Conservation (phyloP, 208 protist genomes). For the Trypanosoma lewisi region DNA sequence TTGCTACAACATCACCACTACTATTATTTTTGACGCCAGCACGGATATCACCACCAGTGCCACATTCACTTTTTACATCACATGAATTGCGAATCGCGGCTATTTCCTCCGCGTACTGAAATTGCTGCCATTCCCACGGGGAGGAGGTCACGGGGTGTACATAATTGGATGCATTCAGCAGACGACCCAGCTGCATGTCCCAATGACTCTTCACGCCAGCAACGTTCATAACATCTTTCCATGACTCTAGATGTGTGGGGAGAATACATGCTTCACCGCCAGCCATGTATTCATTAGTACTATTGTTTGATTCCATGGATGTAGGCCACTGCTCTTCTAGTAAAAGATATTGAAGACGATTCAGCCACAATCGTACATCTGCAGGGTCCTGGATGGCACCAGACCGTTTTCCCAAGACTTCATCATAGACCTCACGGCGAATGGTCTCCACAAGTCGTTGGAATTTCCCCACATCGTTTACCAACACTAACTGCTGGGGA, state of each 20-base stretch:
- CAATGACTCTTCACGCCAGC: slow-evolving; percentile 12
- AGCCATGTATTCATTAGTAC: not conserved
- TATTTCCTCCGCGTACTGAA: slow-evolving; percentile 28
- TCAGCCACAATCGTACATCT: slow-evolving; percentile 73
- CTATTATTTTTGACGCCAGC: not conserved
- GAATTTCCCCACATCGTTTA: slow-evolving; percentile 22
- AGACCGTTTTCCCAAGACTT: not conserved
- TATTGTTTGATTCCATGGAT: not conserved
- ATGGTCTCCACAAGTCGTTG: slow-evolving; percentile 16
- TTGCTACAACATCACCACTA: not conserved
- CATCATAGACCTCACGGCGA: slow-evolving; percentile 21
- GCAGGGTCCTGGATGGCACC: slow-evolving; percentile 9
- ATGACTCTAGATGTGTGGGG: not conserved
- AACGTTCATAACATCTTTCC: not conserved
- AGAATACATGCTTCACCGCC: not conserved
- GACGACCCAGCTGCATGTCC: slow-evolving; percentile 21
- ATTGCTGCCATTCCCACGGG: slow-evolving; percentile 27
- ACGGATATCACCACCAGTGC: not conserved
- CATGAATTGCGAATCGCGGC: not conserved
- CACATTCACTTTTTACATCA: not conserved
- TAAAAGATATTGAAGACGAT: slow-evolving; percentile 63
- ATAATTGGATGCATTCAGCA: not conserved
- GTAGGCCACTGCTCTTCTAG: slow-evolving; percentile 26
- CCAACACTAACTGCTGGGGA: slow-evolving; percentile 3
- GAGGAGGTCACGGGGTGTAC: not conserved